Base-by-base conservation (phyloP, 2,329 filamentous ascomycete genomes). In the Botrytis tulipae region DNA sequence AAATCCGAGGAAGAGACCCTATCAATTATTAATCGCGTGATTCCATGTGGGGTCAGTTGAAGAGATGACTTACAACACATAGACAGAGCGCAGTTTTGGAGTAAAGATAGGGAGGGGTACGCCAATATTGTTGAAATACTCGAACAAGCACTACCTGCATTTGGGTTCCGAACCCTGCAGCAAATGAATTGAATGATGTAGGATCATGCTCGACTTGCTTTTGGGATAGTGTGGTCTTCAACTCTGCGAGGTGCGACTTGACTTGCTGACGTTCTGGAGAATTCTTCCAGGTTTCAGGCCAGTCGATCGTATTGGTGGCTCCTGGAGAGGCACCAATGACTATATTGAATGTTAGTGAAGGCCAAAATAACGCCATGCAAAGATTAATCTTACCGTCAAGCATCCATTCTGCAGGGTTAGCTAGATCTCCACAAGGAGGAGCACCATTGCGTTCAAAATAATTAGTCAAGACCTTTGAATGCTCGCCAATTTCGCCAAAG, bases 331-430 rank as follows among this genome's bases (percentile, higher is more conserved):
- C 90, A 9, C 90, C 90, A 51, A 92, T 87, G 35, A 85, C 78
- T 73, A 62, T 42, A 29, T 40, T 62, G 2, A 48, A 25, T 63
- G 48, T 75, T 67, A 75, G 72, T 22, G 82, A 35, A 35, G 32
- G 18, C 62, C 29, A 20, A 20, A 10, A 42, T 57, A 20, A 10
- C 10, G n/a, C 4, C 22, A 5, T 42, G 16, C 10, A 42, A n/a
- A 14, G 16, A 29, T n/a, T 35, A 0, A 22, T 22, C 63, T 69
- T 60, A 72, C 71, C 86, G 70, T 88, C 87, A 9, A 89, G 82
- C 92, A 95, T 94, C 89, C 91, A 94, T 82, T 96, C 93, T 46
- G 93, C 93, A 9, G 93, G 93, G 82, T 96, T 97, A 54, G 91
- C 91, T 14, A 89, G 88, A 1, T 83, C 78, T 1, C 90, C 91